Percentiles rank a stretch among this genome's conserved stretches.
Conservation (phyloP, 2,329 filamentous ascomycete species). For the Talaromyces verruculosus region DNA sequence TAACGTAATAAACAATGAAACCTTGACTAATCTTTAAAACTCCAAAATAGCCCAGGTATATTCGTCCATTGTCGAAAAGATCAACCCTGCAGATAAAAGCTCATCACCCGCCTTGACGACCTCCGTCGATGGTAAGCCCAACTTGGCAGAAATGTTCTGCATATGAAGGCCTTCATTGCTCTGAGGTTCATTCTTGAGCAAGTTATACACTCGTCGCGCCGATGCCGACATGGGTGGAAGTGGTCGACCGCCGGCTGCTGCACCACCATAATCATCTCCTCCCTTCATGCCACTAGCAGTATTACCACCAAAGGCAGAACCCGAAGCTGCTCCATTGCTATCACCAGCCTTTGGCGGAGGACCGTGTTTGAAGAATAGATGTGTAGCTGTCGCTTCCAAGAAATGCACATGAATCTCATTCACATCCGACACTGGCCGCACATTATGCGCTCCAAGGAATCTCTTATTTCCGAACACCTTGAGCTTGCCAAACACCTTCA, state of each 20-base stretch:
- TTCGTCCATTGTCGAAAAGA: slow-evolving; percentile 91
- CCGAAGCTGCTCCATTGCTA: slow-evolving; percentile 31
- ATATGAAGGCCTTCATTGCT: slow-evolving; percentile 82
- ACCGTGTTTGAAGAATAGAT: slow-evolving; percentile 78
- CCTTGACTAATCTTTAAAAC: slow-evolving; percentile 28
- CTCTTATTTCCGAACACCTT: slow-evolving; percentile 82
- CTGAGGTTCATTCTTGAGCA: slow-evolving; percentile 65
- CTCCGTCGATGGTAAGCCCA: slow-evolving; percentile 66
- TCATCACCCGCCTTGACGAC: slow-evolving; percentile 79
- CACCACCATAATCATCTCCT: slow-evolving; percentile 41
- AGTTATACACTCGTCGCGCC: slow-evolving; percentile 70
- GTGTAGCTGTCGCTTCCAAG: slow-evolving; percentile 83
- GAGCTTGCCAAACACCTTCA: slow-evolving; percentile 80
- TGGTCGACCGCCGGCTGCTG: slow-evolving; percentile 32
- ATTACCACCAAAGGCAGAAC: slow-evolving; percentile 31
- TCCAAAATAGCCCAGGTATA: slow-evolving; percentile 87
- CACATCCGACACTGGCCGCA: slow-evolving; percentile 76
- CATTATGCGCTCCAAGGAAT: slow-evolving; percentile 75
- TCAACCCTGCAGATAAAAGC: slow-evolving; percentile 68
- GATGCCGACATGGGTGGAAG: slow-evolving; percentile 53
- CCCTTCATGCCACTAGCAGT: slow-evolving; percentile 47
- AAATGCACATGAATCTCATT: slow-evolving; percentile 94
- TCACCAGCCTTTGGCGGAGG: slow-evolving; percentile 44
- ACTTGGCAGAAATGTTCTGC: slow-evolving; percentile 68
- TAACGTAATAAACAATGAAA: neutral